Conservation (phyloP, 768 basidiomycete species). For the Kwoniella bestiolae region DNA sequence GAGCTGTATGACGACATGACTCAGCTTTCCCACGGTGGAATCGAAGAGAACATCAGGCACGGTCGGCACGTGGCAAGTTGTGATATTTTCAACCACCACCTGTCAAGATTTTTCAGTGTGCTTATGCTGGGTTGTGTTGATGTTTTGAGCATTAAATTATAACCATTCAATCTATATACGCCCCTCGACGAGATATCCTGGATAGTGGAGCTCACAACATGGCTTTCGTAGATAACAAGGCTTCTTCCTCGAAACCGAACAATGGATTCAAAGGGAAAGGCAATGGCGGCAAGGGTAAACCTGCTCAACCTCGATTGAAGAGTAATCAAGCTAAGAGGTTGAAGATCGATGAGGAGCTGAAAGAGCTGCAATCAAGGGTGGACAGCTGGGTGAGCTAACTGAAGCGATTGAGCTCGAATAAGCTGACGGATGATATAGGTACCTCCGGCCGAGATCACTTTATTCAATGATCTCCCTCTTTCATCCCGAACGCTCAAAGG, state of each 20-base stretch:
- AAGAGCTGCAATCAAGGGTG: conserved; percentile 52
- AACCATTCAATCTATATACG: too few species aligned
- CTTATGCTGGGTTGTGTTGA: too few species aligned
- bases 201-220: conserved; percentile 5
- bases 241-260: conserved; percentile 16
- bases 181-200: too few species aligned
- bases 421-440: conserved; percentile 58
- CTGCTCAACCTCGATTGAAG: conserved; percentile 38
- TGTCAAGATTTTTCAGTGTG: neutral
- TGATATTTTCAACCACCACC: conserved; percentile 1
- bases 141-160: too few species aligned
- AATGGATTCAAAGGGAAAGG: conserved; percentile 7
- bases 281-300: conserved; percentile 20
- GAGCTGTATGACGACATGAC: conserved; percentile 6
- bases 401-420: neutral
- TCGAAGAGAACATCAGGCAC: conserved; percentile 2
- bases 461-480: conserved; percentile 77
- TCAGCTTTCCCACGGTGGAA: conserved; percentile 8
- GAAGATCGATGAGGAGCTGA: conserved; percentile 54
- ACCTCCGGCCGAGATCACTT: conserved; percentile 62
- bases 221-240: conserved; percentile 25
- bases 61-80: neutral
- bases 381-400: conserved; percentile 53
- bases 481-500: conserved; percentile 77
- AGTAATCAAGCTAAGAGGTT: conserved; percentile 43